Conservation (phyloP, 306 rosid genomes). For the Adenanthera pavonina region DNA sequence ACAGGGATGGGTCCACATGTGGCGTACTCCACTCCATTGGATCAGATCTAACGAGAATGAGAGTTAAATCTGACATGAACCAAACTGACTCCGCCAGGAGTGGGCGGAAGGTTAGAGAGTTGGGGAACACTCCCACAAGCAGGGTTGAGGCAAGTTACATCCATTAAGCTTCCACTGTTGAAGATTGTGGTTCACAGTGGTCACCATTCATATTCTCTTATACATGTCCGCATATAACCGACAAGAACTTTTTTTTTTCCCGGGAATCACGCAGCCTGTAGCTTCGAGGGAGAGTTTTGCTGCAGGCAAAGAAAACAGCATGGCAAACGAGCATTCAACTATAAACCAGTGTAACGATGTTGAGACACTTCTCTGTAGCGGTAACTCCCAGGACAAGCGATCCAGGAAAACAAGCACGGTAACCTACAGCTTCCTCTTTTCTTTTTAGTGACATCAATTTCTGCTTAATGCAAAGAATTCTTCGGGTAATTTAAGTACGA, state of each 20-base stretch:
- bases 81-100: constrained; percentile 55
- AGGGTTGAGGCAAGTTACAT: constrained; percentile 59
- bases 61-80: constrained; percentile 56
- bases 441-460: constrained; percentile 12
- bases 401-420: constrained; percentile 93
- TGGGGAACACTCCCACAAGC: constrained; percentile 80
- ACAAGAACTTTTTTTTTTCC: neutral
- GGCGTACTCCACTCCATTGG: constrained; percentile 88
- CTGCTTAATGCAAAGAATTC: constrained; percentile 18
- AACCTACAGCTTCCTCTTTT: constrained; percentile 37
- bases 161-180: constrained; percentile 5
- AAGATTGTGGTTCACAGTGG: neutral
- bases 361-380: constrained; percentile 56
- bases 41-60: constrained; percentile 95
- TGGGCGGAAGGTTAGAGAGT: constrained; percentile 61
- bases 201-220: neutral
- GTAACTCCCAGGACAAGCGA: constrained; percentile 71
- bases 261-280: constrained; percentile 62
- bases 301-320: constrained; percentile 56
- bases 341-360: constrained; percentile 55
- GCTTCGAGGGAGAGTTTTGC: constrained; percentile 88
- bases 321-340: constrained; percentile 50
- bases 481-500: neutral
- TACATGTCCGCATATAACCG: constrained; percentile 5
- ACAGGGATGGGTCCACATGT: constrained; percentile 71